Evolutionary conservation across 176 grass and related monocot genomes (phyloP).

Genomic region (Rhynchospora tenuis): DNA sequence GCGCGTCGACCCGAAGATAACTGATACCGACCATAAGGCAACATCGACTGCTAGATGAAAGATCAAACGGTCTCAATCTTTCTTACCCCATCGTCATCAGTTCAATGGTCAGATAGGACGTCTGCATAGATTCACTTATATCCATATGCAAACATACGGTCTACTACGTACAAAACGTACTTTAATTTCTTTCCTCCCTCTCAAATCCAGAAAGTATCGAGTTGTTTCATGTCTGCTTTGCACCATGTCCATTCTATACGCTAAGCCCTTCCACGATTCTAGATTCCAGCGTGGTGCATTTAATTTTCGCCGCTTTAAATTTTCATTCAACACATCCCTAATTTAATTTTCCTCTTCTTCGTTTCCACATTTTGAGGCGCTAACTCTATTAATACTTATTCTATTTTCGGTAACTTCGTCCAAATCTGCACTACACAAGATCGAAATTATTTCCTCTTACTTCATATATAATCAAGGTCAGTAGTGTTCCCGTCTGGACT

Average conservation of each 20-base stretch:
- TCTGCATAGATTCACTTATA: neutral
- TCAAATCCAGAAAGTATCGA: neutral
- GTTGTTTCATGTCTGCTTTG: neutral
- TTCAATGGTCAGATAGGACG: neutral
- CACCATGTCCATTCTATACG: neutral
- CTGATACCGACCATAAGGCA: neutral
- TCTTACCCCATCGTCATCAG: neutral
- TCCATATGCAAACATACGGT: neutral
- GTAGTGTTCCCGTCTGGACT: neutral
- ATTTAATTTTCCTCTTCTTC: neutral
- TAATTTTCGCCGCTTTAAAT: neutral
- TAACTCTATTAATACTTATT: neutral
- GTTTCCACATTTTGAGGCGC: neutral
- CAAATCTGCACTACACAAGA: neutral
- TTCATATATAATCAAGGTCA: neutral
- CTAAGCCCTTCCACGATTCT: neutral
- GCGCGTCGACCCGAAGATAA: neutral
- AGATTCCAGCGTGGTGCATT: neutral
- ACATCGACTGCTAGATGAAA: neutral
- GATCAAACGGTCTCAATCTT: neutral
- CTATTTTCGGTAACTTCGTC: neutral
- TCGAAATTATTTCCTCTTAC: neutral
- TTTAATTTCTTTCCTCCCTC: too few relatives aligned
- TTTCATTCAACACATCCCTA: too few relatives aligned
- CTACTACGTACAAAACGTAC: neutral